A percentile compares a stretch with the other conserved stretches of the same genome.
These are phyloP conservation scores for Zygnema cylindricum DNA, from an alignment of 139 green algal genomes.

Conservation along the genomic window DNA sequence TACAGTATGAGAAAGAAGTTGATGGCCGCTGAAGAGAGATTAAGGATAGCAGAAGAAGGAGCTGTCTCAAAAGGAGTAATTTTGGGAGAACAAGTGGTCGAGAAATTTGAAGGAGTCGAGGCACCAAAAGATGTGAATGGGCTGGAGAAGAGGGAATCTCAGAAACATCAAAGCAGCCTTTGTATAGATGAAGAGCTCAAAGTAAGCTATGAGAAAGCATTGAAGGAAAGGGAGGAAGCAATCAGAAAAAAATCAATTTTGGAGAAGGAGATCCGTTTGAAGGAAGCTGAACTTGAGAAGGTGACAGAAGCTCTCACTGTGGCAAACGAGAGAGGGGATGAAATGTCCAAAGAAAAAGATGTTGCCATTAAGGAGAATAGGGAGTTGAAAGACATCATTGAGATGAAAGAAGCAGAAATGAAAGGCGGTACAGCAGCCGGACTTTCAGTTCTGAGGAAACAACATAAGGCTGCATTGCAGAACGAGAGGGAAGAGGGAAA, in stretches of 20 bases:
- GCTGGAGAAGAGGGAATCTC: too few species aligned
- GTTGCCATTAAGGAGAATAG: neutral
- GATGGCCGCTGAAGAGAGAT: neutral
- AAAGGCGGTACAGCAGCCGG: neutral
- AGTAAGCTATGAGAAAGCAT: neutral
- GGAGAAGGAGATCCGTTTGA: neutral
- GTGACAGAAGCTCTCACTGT: neutral
- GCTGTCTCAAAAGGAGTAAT: too few species aligned
- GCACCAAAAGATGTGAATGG: neutral
- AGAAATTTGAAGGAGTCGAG: neutral
- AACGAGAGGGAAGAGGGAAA: neutral
- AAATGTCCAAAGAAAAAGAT: neutral
- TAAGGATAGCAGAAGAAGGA: neutral
- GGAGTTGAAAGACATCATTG: neutral
- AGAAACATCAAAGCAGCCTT: too few species aligned
- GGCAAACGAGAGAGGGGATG: neutral
- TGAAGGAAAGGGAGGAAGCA: neutral
- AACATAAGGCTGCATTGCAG: neutral
- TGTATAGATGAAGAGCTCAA: too few species aligned
- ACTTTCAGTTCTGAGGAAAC: neutral
- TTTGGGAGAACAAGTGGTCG: too few species aligned
- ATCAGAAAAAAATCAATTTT: neutral
- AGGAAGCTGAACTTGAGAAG: neutral
- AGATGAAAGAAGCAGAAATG: neutral
- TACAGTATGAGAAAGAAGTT: neutral